A percentile compares a stretch with the other conserved stretches of the same genome.
Conservation (phyloP, 2,329 filamentous ascomycete species). For the Parafenestella ontariensis region DNA sequence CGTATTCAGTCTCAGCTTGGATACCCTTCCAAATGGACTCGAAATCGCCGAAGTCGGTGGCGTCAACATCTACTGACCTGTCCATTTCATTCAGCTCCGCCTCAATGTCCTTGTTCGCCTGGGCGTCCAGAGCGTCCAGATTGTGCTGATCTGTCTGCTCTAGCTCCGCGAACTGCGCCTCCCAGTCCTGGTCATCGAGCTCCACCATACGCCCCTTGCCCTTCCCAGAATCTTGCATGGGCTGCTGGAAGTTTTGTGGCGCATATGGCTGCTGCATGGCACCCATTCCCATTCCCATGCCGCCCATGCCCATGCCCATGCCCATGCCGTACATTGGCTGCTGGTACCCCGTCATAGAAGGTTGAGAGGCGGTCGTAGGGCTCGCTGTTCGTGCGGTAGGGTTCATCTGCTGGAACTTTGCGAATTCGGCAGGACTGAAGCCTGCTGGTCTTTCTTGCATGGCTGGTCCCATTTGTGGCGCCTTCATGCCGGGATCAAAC, state of each 20-base stretch:
- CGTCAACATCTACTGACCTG: conserved; percentile 78
- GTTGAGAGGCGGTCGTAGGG: conserved; percentile 55
- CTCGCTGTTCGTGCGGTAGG: conserved; percentile 65
- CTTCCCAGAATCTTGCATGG: conserved; percentile 67
- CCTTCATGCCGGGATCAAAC: conserved; percentile 64
- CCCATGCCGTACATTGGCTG: conserved; percentile 55
- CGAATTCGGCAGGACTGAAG: conserved; percentile 86
- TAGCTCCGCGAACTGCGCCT: conserved; percentile 92
- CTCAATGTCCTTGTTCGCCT: conserved; percentile 79
- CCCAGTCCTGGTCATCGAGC: conserved; percentile 92
- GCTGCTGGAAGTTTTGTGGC: conserved; percentile 56
- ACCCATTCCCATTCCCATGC: conserved; percentile 63
- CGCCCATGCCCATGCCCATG: conserved; percentile 61
- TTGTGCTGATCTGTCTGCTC: conserved; percentile 68
- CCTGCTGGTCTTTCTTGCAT: conserved; percentile 61
- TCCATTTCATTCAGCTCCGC: conserved; percentile 89
- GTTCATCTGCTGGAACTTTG: conserved; percentile 76
- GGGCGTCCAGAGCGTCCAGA: conserved; percentile 60
- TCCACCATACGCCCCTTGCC: conserved; percentile 85
- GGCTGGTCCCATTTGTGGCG: conserved; percentile 76
- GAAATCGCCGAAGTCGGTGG: conserved; percentile 86
- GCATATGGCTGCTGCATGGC: conserved; percentile 52
- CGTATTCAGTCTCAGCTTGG: conserved; percentile 74
- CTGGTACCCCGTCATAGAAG: conserved; percentile 61
- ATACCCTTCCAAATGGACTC: conserved; percentile 88